Evolutionary conservation across 164 flowering plant species (phyloP).

Genomic region (Santalum album): DNA sequence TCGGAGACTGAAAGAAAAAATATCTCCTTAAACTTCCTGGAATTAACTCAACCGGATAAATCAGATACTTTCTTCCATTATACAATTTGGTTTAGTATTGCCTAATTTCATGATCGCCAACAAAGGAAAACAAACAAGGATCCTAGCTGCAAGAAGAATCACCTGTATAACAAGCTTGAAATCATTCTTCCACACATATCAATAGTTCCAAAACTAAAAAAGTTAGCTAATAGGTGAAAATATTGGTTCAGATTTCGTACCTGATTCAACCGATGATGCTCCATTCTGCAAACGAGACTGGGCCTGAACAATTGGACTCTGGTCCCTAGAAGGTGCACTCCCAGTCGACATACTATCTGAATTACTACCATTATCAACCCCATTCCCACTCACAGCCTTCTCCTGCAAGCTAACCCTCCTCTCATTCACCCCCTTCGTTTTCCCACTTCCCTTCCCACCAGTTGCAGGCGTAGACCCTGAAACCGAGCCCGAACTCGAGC

Average conservation of each 20-base stretch:
- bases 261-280: conserved; percentile 32
- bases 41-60: too few relatives aligned
- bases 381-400: conserved; percentile 9
- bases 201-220: neutral
- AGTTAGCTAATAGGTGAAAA: too few relatives aligned
- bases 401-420: conserved; percentile 24
- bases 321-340: conserved; percentile 43
- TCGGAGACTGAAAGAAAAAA: too few relatives aligned
- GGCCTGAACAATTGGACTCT: conserved; percentile 39
- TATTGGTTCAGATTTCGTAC: conserved; percentile 8
- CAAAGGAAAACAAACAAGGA: too few relatives aligned
- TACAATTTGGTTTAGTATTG: too few relatives aligned
- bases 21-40: too few relatives aligned
- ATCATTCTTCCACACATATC: neutral
- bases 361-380: conserved; percentile 35
- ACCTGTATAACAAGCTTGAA: neutral
- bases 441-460: conserved; percentile 16
- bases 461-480: conserved; percentile 8
- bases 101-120: too few relatives aligned
- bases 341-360: conserved; percentile 44
- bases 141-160: too few relatives aligned
- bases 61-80: too few relatives aligned
- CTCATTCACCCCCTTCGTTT: conserved; percentile 25
- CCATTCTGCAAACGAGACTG: conserved; percentile 38
- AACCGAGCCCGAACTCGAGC: conserved; percentile 12